Evolutionary conservation across 1,139 yeast genomes (phyloP), one percentile per base, ranked within the genome.

Genomic region (Nakaseomyces kungkrabaensis): DNA sequence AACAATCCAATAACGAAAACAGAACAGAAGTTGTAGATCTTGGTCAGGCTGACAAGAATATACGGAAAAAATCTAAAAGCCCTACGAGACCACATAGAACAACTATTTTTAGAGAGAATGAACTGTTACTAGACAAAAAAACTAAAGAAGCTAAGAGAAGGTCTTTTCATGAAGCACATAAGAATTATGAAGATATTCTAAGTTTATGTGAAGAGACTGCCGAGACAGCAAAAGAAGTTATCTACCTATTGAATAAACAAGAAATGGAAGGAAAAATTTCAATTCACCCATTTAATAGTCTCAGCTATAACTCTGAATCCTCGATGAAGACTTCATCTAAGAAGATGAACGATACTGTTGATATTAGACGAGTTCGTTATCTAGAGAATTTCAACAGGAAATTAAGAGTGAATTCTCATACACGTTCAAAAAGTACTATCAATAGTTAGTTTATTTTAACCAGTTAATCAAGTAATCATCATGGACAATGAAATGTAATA

Each of bases 151-250:
- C 27, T 17, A 24, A 41, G 33, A 32, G 34, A 11, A 22, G 41
- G 33, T 32, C 52, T 17, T 38, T 45, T 37, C 49, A 48, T 17
- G 48, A 46, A 17, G 48, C 50, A 4, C 42, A 50, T 9, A 45
- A 40, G n/a, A 50, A 54, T 8, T 59, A 58, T 25, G 45, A 47
- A 6, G 55, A 56, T 13, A 52, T 63, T 26, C 48, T 59, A 24
- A 50, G 48, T n/a, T 49, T 63, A 54, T 63, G 68, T 46, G 68
- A 63, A 37, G 52, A 54, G 9, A 58, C 65, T 13, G 68, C 67
- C n/a, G 50, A 47, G 8, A 51, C 56, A 17, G 66, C 67, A 1
- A 62, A 56, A 48, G 50, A 47, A n/a, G 49, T 60, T 5, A 59
- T 63, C 5, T 50, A 55, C 43, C 6, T 50, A 55, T 42, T 55